Evolutionary conservation across 1,284 basidiomycete species (phyloP), one percentile per base, ranked within the genome.

Genomic region (Rhodotorula sp.): DNA sequence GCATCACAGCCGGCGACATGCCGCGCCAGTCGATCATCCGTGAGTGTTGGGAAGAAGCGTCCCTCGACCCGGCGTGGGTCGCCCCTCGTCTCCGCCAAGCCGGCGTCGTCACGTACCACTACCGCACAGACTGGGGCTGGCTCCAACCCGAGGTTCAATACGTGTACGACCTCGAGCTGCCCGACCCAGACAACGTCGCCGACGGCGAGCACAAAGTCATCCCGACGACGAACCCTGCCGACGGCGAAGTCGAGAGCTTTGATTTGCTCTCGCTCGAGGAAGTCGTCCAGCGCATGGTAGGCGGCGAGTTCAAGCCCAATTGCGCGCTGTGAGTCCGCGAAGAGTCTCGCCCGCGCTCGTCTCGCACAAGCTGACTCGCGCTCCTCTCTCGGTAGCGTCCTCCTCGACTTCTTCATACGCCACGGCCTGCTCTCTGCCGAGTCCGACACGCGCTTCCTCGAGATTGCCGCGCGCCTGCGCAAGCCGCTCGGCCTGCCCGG

Each of bases 161-260:
- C 77, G 82, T 89, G 13, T 96, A 92, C 77, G 91, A 94, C 76
- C 82, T 95, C 62, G 80, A 82, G 56, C 84, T 94, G 34, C 91
- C 91, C 0, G 71, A 82, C 3, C 82, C 81, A 7, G 27, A 30
- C 27, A 39, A 20, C 13, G 29, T 9, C 2, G 34, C 19, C 13
- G 48, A 6, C 6, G 63, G 15, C 4, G 52, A 48, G 7, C 46
- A 17, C 27, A 39, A 9, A 0, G 36, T 59, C 36, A 68, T 55
- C 29, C 66, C 65, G 34, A 73, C 46, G 32, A 70, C 64, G 59
- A 76, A 44, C 77, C 79, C 48, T 80, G 84, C 87, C 49, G 95
- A 98, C 75, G 93, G 91, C 44, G 95, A 98, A 79, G 94, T 97
- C 8, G 92, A 96, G 78, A 89, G 85, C 1, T 98, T 97, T 76